Base-by-base conservation (phyloP, 2,329 filamentous ascomycete species). In the Fusarium nematophilum region DNA sequence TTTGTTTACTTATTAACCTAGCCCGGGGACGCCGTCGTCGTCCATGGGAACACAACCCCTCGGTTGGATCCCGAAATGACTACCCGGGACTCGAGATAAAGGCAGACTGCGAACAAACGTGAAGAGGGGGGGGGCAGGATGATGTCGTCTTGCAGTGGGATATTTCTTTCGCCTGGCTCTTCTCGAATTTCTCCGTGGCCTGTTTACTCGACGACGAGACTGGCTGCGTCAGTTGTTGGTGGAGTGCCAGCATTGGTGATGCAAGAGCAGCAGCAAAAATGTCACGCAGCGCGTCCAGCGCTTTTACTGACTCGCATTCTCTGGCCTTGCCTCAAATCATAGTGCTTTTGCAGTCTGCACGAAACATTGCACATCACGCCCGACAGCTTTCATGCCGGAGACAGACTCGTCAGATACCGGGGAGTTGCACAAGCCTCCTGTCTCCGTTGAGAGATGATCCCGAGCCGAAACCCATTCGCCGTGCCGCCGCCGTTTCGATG, bases 1-100 rank as follows among this genome's bases (percentile, higher is more conserved):
- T 67, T 68, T 68, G 59, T 68, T 67, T 68, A 65, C 66, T 52
- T 53, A 45, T 14, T 31, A 46, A 27, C 42, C 27, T 31, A 46
- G 31, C 42, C 27, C 47, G 15, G 43, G 49, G 44, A 56, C 44
- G 42, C 42, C 46, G 26, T 64, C 50, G 33, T 60, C 47, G 40
- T 60, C 49, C 44, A 60, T 53, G 52, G 34, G 53, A 50, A 39
- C 37, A 62, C 45, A 49, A 34, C 48, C 33, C 54, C 43, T 54
- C 37, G 26, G 23, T 21, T 42, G 30, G 14, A 44, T 30, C 34
- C 25, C 34, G 29, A 51, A 45, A 54, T 60, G 44, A 18, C 14
- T n/a, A 40, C 36, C 26, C 9, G 31, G 18, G 29, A 7, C n/a
- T 46, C 9, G 23, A 46, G 25, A 18, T 30, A 18, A 21, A 18